Evolutionary conservation across 805 yeast genomes (phyloP), one percentile per base, ranked within the genome.

Genomic region (Kuraishia ogatae): DNA sequence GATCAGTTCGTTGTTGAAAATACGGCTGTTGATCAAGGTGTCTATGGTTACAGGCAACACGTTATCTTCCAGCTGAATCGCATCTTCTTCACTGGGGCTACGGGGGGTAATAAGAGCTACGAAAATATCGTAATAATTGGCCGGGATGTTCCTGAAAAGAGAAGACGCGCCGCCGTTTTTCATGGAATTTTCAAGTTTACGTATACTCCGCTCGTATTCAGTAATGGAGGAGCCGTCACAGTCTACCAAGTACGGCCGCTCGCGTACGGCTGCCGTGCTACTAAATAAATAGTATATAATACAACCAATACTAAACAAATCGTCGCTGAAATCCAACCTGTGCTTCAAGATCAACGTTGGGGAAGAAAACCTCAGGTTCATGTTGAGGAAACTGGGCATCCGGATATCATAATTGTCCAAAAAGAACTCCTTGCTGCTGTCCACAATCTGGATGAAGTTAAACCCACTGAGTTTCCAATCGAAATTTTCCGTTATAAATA

Each of bases 381-480:
- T 68, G 59, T 84, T 86, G 59, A 89, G 75, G 65, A 87, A 89
- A 0, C 68, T 57, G 1, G 97, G 97, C 53, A 89, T 77, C 52
- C 94, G 72, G 5, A 91, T 84, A 60, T 90, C 91, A 58, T 81
- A 78, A 52, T 85, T 87, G 62, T 89, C 88, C 50, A 89, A 72
- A 60, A 77, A 83, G 65, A 76, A 87, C 55, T 84, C 89, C 2
- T 76, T 77, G 13, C 81, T 63, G 17, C 78, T 80, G 4, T 76
- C 68, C 48, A 77, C 58, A 17, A 50, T 68, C 60, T 73, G 88
- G 64, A 74, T 80, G 66, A 71, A 79, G 63, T 71, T 80, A 59
- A 94, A 77, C 0, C 97, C 97, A 6, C 87, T 79, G 1, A 94
- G 66, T 67, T 93, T 94, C 98, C 99, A 94, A 70, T 94, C 98